Evolutionary conservation across 108 stramenopile species (phyloP).

Genomic region (Mayamaea pseudoterrestris): DNA sequence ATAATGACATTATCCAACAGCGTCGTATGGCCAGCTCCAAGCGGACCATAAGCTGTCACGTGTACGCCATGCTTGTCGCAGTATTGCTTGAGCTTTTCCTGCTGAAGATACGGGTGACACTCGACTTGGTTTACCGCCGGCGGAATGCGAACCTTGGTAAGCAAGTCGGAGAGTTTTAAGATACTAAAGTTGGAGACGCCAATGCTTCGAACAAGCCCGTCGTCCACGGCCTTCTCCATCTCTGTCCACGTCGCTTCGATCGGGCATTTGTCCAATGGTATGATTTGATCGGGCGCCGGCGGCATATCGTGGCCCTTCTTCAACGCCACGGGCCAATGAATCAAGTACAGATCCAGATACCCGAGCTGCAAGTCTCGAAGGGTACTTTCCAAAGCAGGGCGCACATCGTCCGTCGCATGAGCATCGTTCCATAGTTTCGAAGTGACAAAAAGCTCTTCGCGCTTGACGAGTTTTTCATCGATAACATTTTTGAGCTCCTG

Average conservation of each 20-base stretch:
- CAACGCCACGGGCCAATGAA: conserved; percentile 89
- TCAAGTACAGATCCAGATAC: conserved; percentile 88
- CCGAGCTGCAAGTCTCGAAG: conserved; percentile 71
- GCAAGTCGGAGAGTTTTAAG: conserved; percentile 64
- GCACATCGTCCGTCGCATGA: conserved; percentile 79
- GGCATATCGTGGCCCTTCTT: conserved; percentile 75
- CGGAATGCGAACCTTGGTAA: conserved; percentile 50
- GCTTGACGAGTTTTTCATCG: conserved; percentile 39
- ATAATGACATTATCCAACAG: conserved; percentile 40
- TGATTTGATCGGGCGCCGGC: conserved; percentile 45
- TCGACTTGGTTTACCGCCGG: conserved; percentile 81
- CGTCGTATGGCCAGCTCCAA: conserved; percentile 64
- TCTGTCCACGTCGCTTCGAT: conserved; percentile 80
- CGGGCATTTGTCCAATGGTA: too few relatives aligned
- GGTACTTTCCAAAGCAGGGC: conserved; percentile 41
- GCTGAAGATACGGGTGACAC: conserved; percentile 78
- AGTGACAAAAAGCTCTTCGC: conserved; percentile 80
- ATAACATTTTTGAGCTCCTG: conserved; percentile 72
- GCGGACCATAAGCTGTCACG: conserved; percentile 73
- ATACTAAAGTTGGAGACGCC: conserved; percentile 82
- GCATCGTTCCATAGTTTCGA: conserved; percentile 93
- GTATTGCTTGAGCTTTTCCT: conserved; percentile 69
- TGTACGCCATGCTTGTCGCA: conserved; percentile 60
- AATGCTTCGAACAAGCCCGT: conserved; percentile 44
- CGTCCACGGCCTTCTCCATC: conserved; percentile 63